Evolutionary conservation across 257 asterid genomes (phyloP), one percentile per base, ranked within the genome.

Genomic region (Nicotiana tabacum): DNA sequence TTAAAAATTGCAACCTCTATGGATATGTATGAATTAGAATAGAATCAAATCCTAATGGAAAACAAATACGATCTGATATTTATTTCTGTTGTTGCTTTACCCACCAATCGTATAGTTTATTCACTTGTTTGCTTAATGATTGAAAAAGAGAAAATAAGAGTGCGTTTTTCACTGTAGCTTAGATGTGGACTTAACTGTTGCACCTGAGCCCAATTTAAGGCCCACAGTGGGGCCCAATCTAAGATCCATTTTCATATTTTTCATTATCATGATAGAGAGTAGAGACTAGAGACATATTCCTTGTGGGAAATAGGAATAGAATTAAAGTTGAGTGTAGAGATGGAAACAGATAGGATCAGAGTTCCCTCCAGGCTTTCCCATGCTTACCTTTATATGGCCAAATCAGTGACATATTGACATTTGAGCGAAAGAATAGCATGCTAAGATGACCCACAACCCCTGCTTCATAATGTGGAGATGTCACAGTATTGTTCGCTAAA

Each of bases 61-160:
- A 24, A 24, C 11, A 29, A 13, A 30, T 30, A 30, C 10, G 8
- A 66, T 66, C 16, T 39, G 51, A 43, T 43, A 39, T 70, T 4
- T 43, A 43, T 43, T 70, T 21, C 10, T 72, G 79, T 0, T 72
- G 79, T 72, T 72, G 79, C 61, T 46, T 46, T 72, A 72, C 61
- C 79, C 79, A 72, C 78, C 79, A 72, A 72, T 46, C 79, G 24
- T 24, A 46, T 46, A 46, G 29, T 46, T 72, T 3, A 72, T 46
- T 72, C 60, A 72, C 61, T 72, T 72, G 39, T 48, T 74, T 74
- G 62, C 62, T 74, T 74, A 74, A 74, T 48, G 43, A 74, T 74
- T 74, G 62, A 48, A 74, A 74, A 48, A 51, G 80, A 48, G 43
- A 74, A 74, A 74, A 48, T 13, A 4, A 6, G 2, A 48, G 62